Evolutionary conservation across 2,329 filamentous ascomycete genomes (phyloP), one percentile per base, ranked within the genome.

Genomic region (Pseudocercospora cruenta): DNA sequence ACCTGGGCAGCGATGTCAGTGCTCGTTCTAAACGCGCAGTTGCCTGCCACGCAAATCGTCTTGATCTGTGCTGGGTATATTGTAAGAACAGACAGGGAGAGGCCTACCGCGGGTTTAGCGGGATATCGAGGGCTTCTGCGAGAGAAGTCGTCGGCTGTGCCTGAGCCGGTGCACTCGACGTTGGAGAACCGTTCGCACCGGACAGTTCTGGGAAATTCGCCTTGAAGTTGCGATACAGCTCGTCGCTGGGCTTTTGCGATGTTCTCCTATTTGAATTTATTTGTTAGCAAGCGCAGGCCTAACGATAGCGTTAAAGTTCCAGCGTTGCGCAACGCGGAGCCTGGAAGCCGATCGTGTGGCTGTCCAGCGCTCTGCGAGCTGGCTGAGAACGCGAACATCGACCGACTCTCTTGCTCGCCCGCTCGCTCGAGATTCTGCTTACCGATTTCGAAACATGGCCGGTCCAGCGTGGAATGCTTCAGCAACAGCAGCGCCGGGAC

Each of bases 221-320:
- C 78, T 91, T 91, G 82, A 97, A 97, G 78, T 88, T 89, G 80
- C 89, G 89, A 78, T 95, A 89, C 76, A 97, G 86, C 74, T 94
- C 92, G 77, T 94, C 91, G 78, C 88, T 89, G 63, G 93, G 93
- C 83, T 96, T 96, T 80, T 93, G 91, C 63, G 91, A 89, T 79
- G 87, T 93, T 65, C 73, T 74, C 65, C 71, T 73, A 57, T 57
- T 21, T 36, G 58, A 58, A 26, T 45, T 9, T 26, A 49, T 39
- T 24, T 57, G 63, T 71, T 67, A 71, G 70, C 60, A 65, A 0
- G 26, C 45, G 51, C 54, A 60, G 36, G 58, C 59, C 62, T 53
- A 31, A 31, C 28, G 28, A 58, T 63, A 39, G 36, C 36, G 36
- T 16, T 71, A 69, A 54, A 69, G 69, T 71, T 71, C 66, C 62